These are phyloP conservation scores for Alternaria viburni DNA, from an alignment of 2,329 filamentous ascomycete genomes.

Conservation along the genomic window DNA sequence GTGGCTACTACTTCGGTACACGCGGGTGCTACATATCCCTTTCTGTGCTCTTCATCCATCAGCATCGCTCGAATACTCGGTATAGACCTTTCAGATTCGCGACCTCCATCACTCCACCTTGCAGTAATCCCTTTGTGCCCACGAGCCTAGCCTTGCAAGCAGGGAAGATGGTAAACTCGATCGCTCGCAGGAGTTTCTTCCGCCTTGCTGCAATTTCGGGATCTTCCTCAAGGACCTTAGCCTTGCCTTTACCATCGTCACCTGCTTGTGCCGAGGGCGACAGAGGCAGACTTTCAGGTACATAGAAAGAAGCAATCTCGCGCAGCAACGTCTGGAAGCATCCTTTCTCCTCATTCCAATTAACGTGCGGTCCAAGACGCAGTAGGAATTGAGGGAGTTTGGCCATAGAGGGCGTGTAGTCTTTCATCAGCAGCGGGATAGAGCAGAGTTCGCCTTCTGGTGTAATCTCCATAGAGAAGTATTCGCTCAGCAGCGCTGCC, in stretches of 20 bases:
- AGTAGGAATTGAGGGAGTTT: constrained; percentile 91
- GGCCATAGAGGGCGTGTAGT: constrained; percentile 82
- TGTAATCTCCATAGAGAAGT: constrained; percentile 86
- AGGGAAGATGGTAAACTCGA: constrained; percentile 90
- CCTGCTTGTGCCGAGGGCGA: constrained; percentile 39
- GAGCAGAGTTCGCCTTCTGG: constrained; percentile 76
- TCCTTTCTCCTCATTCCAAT: constrained; percentile 82
- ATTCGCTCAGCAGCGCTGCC: constrained; percentile 87
- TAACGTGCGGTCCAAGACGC: constrained; percentile 82
- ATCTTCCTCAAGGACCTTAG: constrained; percentile 39
- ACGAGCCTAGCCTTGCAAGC: constrained; percentile 83
- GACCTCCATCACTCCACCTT: constrained; percentile 76
- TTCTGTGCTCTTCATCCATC: background rate
- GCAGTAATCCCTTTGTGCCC: constrained; percentile 78
- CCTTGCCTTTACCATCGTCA: constrained; percentile 48
- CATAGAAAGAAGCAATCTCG: constrained; percentile 89
- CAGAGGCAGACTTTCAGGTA: constrained; percentile 80
- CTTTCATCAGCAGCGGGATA: constrained; percentile 85
- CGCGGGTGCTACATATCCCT: background rate
- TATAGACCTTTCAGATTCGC: constrained; percentile 93
- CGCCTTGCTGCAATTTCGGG: constrained; percentile 60
- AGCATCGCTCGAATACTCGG: constrained; percentile 93
- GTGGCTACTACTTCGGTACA: background rate
- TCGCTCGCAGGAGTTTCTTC: constrained; percentile 71
- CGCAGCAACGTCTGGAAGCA: constrained; percentile 87